phyloP scores from a whole-genome alignment of 169 alveolate genomes.

The Eimeria maxima region DNA sequence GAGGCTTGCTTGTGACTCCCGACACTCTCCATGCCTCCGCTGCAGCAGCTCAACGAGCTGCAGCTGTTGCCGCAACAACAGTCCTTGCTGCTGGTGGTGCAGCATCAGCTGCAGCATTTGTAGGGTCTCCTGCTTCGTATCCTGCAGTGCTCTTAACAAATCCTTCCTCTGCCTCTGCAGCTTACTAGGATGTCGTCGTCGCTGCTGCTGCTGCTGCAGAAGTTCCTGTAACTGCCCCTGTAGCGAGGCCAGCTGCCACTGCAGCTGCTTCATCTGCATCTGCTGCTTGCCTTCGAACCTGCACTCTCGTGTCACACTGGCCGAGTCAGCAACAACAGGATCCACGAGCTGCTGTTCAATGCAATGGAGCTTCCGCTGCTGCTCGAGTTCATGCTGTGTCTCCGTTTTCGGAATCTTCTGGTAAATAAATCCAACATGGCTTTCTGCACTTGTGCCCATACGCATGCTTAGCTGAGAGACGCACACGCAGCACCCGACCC shows the following conservation, averaged over 20 bases:
- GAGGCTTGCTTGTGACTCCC: background rate
- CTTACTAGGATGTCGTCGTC: background rate
- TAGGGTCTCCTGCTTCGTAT: background rate
- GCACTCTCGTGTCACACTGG: constrained; percentile 1
- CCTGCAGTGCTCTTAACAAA: background rate
- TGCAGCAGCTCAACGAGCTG: constrained; percentile 62
- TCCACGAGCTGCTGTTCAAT: background rate
- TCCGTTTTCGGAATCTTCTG: constrained; percentile 16
- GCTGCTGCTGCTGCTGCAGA: constrained; percentile 31
- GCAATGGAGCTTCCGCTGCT: background rate
- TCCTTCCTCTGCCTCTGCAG: constrained; percentile 42
- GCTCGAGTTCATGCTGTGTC: background rate
- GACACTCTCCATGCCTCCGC: constrained; percentile 23
- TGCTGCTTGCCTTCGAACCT: background rate
- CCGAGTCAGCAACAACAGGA: constrained; percentile 9
- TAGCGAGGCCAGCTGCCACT: constrained; percentile 5
- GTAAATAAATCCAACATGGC: constrained; percentile 79
- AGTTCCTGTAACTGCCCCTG: background rate
- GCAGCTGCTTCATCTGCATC: constrained; percentile 28
- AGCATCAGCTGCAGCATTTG: background rate
- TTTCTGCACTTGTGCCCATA: constrained; percentile 79
- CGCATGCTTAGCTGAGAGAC: constrained; percentile 71
- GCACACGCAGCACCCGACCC: constrained; percentile 6
- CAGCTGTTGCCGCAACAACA: constrained; percentile 62
- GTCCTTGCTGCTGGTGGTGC: constrained; percentile 70